Evolutionary conservation across 106 monocot species (phyloP).

Genomic region (Gastrodia elata): DNA sequence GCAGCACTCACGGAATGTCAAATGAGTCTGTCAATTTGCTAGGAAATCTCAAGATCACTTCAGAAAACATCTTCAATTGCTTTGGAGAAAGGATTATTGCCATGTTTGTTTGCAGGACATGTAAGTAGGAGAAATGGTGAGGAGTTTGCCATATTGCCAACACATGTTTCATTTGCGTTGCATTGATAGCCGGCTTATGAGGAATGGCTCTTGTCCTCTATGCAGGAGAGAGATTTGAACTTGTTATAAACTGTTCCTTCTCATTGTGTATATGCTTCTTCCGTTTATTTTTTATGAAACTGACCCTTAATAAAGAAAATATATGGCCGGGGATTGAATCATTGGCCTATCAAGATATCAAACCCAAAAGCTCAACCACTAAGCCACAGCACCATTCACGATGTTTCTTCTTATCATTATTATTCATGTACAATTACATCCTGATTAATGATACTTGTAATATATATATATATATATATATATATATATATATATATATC

Average conservation of each 20-base stretch:
- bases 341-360: too few relatives aligned
- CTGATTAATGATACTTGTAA: too few relatives aligned
- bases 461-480: too few relatives aligned
- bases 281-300: too few relatives aligned
- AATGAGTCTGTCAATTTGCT: constrained; percentile 44
- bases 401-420: background rate
- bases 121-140: constrained; percentile 46
- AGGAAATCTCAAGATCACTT: constrained; percentile 36
- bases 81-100: constrained; percentile 48
- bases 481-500: too few relatives aligned
- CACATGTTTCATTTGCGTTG: constrained; percentile 79
- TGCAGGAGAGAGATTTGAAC: constrained; percentile 49
- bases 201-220: constrained; percentile 77
- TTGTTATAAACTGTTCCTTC: background rate
- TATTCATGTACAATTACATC: background rate
- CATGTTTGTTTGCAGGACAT: constrained; percentile 76
- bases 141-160: constrained; percentile 52
- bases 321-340: too few relatives aligned
- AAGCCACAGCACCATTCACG: too few relatives aligned
- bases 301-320: too few relatives aligned
- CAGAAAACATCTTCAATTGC: constrained; percentile 31
- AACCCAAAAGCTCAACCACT: too few relatives aligned
- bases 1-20: constrained; percentile 43
- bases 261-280: background rate
- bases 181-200: constrained; percentile 73